These are phyloP conservation scores for Scheffersomyces amazonensis DNA, from an alignment of 805 yeast genomes.

Conservation along the genomic window DNA sequence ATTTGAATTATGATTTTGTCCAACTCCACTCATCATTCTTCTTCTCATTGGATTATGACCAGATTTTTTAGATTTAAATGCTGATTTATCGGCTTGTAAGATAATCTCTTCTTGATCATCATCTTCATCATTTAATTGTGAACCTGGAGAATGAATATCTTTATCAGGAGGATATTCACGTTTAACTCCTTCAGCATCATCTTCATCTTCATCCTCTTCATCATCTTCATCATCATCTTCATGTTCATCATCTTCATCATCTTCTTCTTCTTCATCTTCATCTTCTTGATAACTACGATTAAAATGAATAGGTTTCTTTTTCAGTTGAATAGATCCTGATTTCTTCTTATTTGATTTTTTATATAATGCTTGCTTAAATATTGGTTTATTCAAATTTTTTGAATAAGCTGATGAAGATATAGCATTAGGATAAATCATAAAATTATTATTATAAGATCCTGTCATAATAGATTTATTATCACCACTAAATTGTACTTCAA, in stretches of 20 bases:
- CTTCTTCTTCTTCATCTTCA: conserved; percentile 39
- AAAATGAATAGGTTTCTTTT: not conserved
- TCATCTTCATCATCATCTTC: conserved; percentile 29
- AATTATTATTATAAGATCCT: conserved; percentile 95
- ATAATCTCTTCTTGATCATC: conserved; percentile 58
- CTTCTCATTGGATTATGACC: conserved; percentile 40
- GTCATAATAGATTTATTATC: conserved; percentile 92
- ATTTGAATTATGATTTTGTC: conserved; percentile 40
- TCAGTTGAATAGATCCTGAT: not conserved
- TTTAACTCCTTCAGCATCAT: conserved; percentile 10
- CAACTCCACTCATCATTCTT: conserved; percentile 49
- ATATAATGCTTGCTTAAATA: conserved; percentile 11
- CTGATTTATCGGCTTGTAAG: conserved; percentile 96
- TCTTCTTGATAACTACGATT: conserved; percentile 24
- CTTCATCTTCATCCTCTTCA: conserved; percentile 17
- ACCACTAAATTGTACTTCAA: conserved; percentile 93
- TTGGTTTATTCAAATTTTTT: conserved; percentile 7
- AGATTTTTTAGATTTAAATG: conserved; percentile 78
- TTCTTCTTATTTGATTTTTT: conserved; percentile 9
- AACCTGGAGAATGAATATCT: conserved; percentile 31
- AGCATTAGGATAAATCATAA: conserved; percentile 92
- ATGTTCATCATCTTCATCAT: conserved; percentile 27
- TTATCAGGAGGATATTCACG: conserved; percentile 21
- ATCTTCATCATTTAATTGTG: conserved; percentile 24
- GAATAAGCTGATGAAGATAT: conserved; percentile 11